These are phyloP conservation scores for Botrytis pseudocinerea DNA, from an alignment of 2,329 filamentous ascomycete species.

Conservation along the genomic window DNA sequence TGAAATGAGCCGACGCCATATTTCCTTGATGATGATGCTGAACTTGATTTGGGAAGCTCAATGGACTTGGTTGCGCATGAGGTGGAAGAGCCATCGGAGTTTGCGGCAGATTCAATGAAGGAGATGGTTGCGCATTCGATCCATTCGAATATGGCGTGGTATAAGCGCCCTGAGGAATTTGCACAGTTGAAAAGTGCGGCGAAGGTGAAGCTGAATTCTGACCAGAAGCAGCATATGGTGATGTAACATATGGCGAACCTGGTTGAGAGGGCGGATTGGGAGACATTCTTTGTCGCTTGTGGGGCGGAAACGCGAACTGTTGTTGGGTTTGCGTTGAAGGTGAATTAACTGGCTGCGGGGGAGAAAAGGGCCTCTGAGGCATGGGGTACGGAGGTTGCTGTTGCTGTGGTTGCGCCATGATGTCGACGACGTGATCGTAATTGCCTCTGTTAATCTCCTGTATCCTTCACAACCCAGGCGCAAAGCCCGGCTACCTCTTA, in stretches of 20 bases:
- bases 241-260: slow-evolving; percentile 59
- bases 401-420: slow-evolving; percentile 42
- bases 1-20: slow-evolving; percentile 14
- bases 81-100: slow-evolving; percentile 39
- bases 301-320: slow-evolving; percentile 62
- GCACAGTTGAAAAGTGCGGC: slow-evolving; percentile 39
- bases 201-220: slow-evolving; percentile 34
- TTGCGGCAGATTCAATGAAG: slow-evolving; percentile 32
- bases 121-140: slow-evolving; percentile 30
- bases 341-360: slow-evolving; percentile 54
- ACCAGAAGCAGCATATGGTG: slow-evolving; percentile 47
- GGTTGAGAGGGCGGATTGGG: slow-evolving; percentile 69
- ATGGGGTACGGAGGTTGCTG: slow-evolving; percentile 43
- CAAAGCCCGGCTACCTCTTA: slow-evolving; percentile 38
- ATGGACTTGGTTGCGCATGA: slow-evolving; percentile 33
- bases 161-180: slow-evolving; percentile 38
- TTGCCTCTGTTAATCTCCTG: slow-evolving; percentile 29
- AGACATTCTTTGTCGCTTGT: slow-evolving; percentile 71
- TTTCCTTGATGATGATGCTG: slow-evolving; percentile 26
- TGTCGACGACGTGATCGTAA: slow-evolving; percentile 24
- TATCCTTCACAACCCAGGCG: slow-evolving; percentile 37
- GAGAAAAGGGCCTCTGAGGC: slow-evolving; percentile 60
- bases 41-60: slow-evolving; percentile 31
- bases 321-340: slow-evolving; percentile 62
- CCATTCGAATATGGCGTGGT: slow-evolving; percentile 42